phyloP scores from a whole-genome alignment of 495 filamentous ascomycete species.

The Pseudevernia furfuracea region DNA sequence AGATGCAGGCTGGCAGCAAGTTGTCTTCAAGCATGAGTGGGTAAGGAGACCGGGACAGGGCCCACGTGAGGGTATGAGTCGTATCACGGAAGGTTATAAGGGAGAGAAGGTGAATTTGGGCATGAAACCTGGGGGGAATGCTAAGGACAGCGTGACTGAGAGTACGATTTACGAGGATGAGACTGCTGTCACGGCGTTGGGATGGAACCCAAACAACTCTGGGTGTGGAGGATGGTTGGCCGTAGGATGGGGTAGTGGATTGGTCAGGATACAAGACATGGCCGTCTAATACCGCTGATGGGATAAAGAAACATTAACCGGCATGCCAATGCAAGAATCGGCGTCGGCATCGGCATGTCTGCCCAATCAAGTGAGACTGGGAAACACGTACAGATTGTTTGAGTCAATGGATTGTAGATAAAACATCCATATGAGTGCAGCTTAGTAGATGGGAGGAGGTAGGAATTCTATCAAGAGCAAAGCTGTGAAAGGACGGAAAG shows the following conservation, averaged over 20 bases:
- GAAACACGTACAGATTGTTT: not conserved
- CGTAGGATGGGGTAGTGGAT: conserved; percentile 53
- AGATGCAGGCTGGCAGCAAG: conserved; percentile 48
- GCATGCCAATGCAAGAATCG: not conserved
- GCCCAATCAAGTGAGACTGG: not conserved
- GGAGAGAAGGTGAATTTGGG: conserved; percentile 36
- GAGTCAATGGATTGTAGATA: not conserved
- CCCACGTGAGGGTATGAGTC: conserved; percentile 39
- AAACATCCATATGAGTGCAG: not conserved
- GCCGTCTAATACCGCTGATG: conserved; percentile 25
- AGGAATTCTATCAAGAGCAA: too few relatives aligned
- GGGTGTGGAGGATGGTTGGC: conserved; percentile 56
- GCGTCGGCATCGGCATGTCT: not conserved
- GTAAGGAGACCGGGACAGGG: conserved; percentile 37
- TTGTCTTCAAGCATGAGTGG: conserved; percentile 60
- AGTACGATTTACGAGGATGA: conserved; percentile 53
- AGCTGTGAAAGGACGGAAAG: too few relatives aligned
- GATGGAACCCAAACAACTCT: conserved; percentile 67
- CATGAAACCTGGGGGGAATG: conserved; percentile 27
- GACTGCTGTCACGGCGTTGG: conserved; percentile 46
- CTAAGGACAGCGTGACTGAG: conserved; percentile 34
- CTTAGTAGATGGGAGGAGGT: not conserved
- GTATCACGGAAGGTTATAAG: conserved; percentile 54
- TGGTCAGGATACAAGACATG: conserved; percentile 63
- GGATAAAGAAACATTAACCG: not conserved